Evolutionary conservation across 2,329 filamentous ascomycete genomes (phyloP).

Genomic region (Venturiaceae sp.): DNA sequence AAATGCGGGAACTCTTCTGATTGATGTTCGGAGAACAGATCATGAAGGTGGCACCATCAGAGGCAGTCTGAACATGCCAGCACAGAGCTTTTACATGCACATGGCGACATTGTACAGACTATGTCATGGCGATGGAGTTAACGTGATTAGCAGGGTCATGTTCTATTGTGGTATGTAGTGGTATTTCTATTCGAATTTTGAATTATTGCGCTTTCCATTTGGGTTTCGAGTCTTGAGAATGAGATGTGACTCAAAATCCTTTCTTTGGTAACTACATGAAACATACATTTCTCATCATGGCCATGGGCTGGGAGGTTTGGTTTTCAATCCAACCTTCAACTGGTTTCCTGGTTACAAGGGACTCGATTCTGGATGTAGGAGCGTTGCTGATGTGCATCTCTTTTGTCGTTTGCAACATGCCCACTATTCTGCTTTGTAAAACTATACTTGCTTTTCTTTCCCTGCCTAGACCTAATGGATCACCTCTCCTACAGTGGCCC

Average conservation of each 20-base stretch:
- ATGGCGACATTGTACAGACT: slow-evolving; percentile 32
- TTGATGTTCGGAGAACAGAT: slow-evolving; percentile 30
- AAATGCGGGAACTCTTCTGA: slow-evolving; percentile 9
- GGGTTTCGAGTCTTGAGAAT: too few relatives aligned
- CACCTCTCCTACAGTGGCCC: not conserved
- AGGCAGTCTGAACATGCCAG: slow-evolving; percentile 38
- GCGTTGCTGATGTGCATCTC: too few relatives aligned
- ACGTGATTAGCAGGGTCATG: slow-evolving; percentile 26
- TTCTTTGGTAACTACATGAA: not conserved
- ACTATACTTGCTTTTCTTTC: too few relatives aligned
- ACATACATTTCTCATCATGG: too few relatives aligned
- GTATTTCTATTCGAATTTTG: not conserved
- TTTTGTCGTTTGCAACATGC: too few relatives aligned
- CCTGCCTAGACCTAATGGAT: too few relatives aligned
- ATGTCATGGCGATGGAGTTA: slow-evolving; percentile 33
- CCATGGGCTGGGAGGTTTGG: too few relatives aligned
- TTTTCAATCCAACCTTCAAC: too few relatives aligned
- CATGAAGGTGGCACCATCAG: slow-evolving; percentile 35
- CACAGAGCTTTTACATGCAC: slow-evolving; percentile 37
- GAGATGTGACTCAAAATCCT: not conserved
- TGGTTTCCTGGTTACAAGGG: too few relatives aligned
- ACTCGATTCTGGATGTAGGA: too few relatives aligned
- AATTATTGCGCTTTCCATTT: not conserved
- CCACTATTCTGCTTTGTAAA: too few relatives aligned
- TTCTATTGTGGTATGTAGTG: slow-evolving; percentile 34